Evolutionary conservation across 169 alveolate species (phyloP).

Genomic region (Eimeria necatrix): DNA sequence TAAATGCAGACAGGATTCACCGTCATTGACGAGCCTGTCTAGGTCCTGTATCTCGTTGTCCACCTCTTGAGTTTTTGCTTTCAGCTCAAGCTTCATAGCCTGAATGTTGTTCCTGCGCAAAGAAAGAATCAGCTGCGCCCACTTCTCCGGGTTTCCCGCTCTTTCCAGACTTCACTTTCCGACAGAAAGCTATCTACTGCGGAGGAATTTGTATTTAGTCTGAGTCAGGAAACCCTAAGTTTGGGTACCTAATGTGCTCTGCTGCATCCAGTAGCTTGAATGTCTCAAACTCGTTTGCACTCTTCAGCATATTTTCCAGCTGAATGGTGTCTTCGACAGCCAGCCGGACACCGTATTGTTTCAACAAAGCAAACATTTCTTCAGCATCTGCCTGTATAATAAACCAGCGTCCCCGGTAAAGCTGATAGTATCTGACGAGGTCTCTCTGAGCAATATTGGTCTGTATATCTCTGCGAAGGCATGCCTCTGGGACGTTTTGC

Average conservation of each 20-base stretch:
- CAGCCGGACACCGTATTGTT: constrained; percentile 76
- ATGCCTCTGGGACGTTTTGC: neutral
- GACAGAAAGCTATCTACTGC: neutral
- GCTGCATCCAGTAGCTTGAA: constrained; percentile 79
- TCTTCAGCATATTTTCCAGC: constrained; percentile 72
- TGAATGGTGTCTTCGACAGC: constrained; percentile 81
- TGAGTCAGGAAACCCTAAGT: neutral
- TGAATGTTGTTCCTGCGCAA: constrained; percentile 57
- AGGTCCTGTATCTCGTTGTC: constrained; percentile 76
- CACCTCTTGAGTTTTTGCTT: constrained; percentile 62
- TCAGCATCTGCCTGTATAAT: constrained; percentile 77
- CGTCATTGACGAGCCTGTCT: constrained; percentile 49
- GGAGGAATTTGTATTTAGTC: neutral
- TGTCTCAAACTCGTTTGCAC: constrained; percentile 72
- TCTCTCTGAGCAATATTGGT: no score
- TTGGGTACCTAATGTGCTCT: constrained; percentile 72
- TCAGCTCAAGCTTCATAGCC: constrained; percentile 70
- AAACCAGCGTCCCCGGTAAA: neutral
- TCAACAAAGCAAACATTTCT: constrained; percentile 78
- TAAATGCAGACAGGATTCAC: neutral
- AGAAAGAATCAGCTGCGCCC: neutral
- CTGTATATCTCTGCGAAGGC: neutral
- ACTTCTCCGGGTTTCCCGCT: neutral
- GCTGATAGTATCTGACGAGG: no score
- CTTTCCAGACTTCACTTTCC: neutral